Conservation (phyloP, 2,329 filamentous ascomycete species). For the Madurella fahalii region DNA sequence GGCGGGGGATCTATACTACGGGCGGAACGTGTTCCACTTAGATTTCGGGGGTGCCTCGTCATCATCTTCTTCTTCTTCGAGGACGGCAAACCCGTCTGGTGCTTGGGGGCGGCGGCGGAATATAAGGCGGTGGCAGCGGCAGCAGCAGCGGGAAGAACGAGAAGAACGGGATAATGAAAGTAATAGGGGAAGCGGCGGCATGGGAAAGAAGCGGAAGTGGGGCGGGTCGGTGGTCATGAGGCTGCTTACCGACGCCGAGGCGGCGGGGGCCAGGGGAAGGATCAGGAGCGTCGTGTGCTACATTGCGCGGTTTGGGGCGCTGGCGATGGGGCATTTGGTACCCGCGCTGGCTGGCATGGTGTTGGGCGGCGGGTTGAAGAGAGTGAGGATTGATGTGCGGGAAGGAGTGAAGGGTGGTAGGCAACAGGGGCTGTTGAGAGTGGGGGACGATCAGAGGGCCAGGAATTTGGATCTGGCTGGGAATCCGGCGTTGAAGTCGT, state of each 20-base stretch:
- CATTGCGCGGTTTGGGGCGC: constrained; percentile 2
- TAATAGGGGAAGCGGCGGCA: background rate
- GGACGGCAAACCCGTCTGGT: no score
- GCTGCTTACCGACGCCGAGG: constrained; percentile 4
- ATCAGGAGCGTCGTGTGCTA: constrained; percentile 2
- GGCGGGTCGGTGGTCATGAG: background rate
- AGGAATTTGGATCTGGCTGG: background rate
- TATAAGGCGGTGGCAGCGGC: background rate
- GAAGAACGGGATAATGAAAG: background rate
- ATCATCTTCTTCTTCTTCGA: no score
- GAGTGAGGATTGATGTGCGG: constrained; percentile 24
- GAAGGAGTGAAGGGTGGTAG: background rate
- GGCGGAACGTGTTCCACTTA: constrained; percentile 28
- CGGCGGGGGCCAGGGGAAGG: constrained; percentile 2
- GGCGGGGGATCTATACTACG: constrained; percentile 28
- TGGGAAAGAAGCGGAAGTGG: background rate
- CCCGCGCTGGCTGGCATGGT: constrained; percentile 28
- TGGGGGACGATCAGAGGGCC: background rate
- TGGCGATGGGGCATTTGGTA: constrained; percentile 10
- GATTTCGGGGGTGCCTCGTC: constrained; percentile 8
- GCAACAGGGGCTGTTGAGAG: background rate
- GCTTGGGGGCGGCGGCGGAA: background rate
- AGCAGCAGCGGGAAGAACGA: background rate
- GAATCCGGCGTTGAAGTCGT: constrained; percentile 25
- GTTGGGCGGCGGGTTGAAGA: constrained; percentile 24